Conservation (phyloP, 2,329 filamentous ascomycete species). For the Fusarium cyanostomum region DNA sequence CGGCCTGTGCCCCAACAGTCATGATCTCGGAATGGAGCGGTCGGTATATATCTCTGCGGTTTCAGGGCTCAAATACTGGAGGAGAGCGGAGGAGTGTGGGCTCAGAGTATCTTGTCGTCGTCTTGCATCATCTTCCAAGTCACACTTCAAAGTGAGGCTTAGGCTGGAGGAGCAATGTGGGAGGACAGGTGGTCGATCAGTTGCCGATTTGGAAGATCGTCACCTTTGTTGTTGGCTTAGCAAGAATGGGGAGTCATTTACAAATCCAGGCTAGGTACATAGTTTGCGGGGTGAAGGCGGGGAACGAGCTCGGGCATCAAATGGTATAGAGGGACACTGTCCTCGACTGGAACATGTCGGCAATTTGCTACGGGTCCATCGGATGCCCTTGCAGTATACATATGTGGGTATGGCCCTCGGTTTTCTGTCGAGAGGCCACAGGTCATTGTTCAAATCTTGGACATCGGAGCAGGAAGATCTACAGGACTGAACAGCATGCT, state of each 20-base stretch:
- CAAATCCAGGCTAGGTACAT: not conserved
- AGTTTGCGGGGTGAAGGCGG: not conserved
- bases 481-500: no score
- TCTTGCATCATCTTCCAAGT: not conserved
- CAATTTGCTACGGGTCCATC: not conserved
- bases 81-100: not conserved
- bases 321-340: not conserved
- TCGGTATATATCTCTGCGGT: not conserved
- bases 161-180: not conserved
- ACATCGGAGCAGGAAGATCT: no score
- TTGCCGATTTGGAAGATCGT: not conserved
- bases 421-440: not conserved
- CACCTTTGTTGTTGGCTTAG: not conserved
- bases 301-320: not conserved
- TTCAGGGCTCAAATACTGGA: not conserved
- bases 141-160: not conserved
- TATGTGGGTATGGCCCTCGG: no score
- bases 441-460: no score
- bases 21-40: not conserved
- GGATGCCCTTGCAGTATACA: not conserved
- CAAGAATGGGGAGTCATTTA: not conserved
- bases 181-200: not conserved
- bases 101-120: not conserved
- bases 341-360: not conserved
- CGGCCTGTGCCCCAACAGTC: not conserved